phyloP scores from a whole-genome alignment of 331 rosid species.

The Telfairia occidentalis region DNA sequence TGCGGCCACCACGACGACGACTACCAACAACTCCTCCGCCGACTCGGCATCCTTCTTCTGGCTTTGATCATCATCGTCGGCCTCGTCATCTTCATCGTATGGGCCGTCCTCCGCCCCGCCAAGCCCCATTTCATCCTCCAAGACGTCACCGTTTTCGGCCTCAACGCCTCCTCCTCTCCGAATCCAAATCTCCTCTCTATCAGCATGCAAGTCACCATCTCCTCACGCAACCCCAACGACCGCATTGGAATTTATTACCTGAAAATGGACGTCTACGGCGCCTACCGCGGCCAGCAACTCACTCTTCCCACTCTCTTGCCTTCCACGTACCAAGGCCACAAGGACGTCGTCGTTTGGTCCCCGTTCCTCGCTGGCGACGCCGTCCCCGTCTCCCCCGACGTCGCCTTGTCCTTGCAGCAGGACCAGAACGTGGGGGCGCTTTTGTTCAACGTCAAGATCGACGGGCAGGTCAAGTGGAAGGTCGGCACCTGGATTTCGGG shows the following conservation, averaged over 20 bases:
- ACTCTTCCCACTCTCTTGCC: conserved; percentile 40
- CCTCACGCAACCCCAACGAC: conserved; percentile 46
- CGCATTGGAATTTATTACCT: conserved; percentile 51
- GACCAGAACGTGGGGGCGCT: conserved; percentile 36
- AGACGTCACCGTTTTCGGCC: conserved; percentile 54
- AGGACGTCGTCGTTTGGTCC: conserved; percentile 50
- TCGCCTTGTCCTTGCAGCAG: conserved; percentile 23
- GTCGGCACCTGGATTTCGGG: conserved; percentile 68
- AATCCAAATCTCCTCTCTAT: conserved; percentile 39
- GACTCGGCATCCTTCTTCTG: neutral
- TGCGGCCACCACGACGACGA: conserved; percentile 32
- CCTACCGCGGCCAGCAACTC: conserved; percentile 57
- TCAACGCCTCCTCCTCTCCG: conserved; percentile 34
- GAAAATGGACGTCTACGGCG: conserved; percentile 24
- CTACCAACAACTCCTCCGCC: conserved; percentile 21
- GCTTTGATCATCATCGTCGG: conserved; percentile 26
- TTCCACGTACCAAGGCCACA: conserved; percentile 48
- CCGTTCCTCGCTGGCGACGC: conserved; percentile 31
- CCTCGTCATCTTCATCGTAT: conserved; percentile 32
- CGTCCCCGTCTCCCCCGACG: conserved; percentile 40
- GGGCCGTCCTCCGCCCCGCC: conserved; percentile 46
- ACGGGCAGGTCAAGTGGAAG: conserved; percentile 42
- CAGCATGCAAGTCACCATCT: conserved; percentile 44
- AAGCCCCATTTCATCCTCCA: conserved; percentile 51
- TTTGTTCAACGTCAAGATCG: conserved; percentile 36